Percentiles rank a stretch among this genome's conserved stretches.
Evolutionary conservation across 2,329 filamentous ascomycete genomes (phyloP).

Genomic region (Hypoxylon sp.): DNA sequence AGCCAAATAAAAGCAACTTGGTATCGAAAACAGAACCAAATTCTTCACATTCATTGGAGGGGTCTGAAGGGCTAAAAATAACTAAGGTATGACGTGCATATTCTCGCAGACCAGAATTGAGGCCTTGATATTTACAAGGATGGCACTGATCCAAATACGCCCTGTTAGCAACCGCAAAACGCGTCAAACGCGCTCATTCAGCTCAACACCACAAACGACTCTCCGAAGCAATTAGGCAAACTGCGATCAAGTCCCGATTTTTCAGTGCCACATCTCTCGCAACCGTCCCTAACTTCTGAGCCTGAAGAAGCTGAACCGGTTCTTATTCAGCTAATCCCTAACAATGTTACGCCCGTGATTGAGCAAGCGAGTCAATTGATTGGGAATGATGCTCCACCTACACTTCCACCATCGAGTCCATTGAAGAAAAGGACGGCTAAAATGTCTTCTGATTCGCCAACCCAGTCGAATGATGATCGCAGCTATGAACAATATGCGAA

Average conservation of each 20-base stretch:
- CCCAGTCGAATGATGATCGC: slow-evolving; percentile 70
- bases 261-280: slow-evolving; percentile 18
- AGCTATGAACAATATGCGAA: slow-evolving; percentile 66
- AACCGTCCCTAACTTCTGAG: slow-evolving; percentile 14
- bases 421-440: slow-evolving; percentile 57
- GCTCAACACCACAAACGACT: slow-evolving; percentile 19
- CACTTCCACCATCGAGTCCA: slow-evolving; percentile 21
- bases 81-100: slow-evolving; percentile 37
- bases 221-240: slow-evolving; percentile 23
- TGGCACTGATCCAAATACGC: slow-evolving; percentile 50
- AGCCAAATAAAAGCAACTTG: slow-evolving; percentile 22
- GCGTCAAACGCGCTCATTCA: slow-evolving; percentile 46
- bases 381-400: slow-evolving; percentile 41
- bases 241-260: slow-evolving; percentile 13
- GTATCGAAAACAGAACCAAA: slow-evolving; percentile 15
- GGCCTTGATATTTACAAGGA: slow-evolving; percentile 43
- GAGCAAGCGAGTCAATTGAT: slow-evolving; percentile 33
- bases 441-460: slow-evolving; percentile 66
- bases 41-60: slow-evolving; percentile 1
- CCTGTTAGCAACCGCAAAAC: slow-evolving; percentile 43
- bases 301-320: slow-evolving; percentile 19
- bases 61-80: neutral
- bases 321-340: slow-evolving; percentile 17
- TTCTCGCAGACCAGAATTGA: slow-evolving; percentile 14
- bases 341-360: slow-evolving; percentile 34